phyloP scores from a whole-genome alignment of 805 yeast species.

The Cephaloascus albidus region DNA sequence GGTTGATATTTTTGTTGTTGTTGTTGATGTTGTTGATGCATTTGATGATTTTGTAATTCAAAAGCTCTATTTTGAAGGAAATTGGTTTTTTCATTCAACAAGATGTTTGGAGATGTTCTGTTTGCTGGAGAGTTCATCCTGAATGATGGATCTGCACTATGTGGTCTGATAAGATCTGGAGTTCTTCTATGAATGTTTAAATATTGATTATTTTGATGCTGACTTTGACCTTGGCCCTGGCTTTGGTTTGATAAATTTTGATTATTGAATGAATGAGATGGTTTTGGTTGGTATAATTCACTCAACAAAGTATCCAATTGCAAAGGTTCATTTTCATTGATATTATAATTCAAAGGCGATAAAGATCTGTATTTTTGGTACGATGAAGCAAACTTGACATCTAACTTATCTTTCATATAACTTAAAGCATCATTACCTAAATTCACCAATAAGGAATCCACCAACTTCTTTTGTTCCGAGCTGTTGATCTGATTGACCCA shows the following conservation, averaged over 20 bases:
- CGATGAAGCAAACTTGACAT: constrained; percentile 7
- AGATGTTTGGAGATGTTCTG: constrained; percentile 26
- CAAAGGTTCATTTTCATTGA: constrained; percentile 19
- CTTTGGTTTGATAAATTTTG: constrained; percentile 17
- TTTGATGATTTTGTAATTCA: constrained; percentile 2
- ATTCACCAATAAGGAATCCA: constrained; percentile 42
- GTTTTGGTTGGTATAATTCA: constrained; percentile 3
- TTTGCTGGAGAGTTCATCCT: neutral
- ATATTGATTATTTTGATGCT: neutral
- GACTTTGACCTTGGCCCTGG: constrained; percentile 15
- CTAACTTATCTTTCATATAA: constrained; percentile 39
- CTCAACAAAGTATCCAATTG: constrained; percentile 29
- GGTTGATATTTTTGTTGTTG: neutral
- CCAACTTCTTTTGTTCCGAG: constrained; percentile 42
- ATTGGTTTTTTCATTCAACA: constrained; percentile 32
- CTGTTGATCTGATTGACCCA: constrained; percentile 43
- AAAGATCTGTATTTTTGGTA: constrained; percentile 13
- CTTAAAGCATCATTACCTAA: constrained; percentile 43
- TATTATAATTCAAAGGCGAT: constrained; percentile 10
- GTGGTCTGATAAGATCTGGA: neutral
- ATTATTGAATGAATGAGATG: constrained; percentile 2
- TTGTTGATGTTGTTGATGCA: constrained; percentile 3
- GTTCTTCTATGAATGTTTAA: neutral
- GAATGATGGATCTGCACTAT: neutral
- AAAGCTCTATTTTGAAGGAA: constrained; percentile 19